Conservation (phyloP, 192 early-diverging fungal genomes). For the Fimicolochytrium jonesii region DNA sequence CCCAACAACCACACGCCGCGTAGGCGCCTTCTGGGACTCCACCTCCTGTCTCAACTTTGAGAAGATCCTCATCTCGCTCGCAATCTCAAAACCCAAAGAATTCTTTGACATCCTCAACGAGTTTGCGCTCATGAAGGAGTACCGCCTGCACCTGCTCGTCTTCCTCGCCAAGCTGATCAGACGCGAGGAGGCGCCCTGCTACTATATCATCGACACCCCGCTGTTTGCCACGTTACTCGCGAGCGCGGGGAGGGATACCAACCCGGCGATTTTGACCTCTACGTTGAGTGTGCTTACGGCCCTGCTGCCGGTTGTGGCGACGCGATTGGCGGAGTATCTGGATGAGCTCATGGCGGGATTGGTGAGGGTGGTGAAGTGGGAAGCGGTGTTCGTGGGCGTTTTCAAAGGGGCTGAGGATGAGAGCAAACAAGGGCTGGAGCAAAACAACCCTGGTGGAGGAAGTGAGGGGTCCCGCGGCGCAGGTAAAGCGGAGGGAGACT, state of each 20-base stretch:
- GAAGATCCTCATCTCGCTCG: conserved; percentile 6
- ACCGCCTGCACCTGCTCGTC: conserved; percentile 9
- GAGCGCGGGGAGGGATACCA: conserved; percentile 16
- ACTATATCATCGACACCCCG: conserved; percentile 7
- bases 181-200: conserved; percentile 16
- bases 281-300: conserved; percentile 1
- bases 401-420: not conserved
- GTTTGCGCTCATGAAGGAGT: not conserved
- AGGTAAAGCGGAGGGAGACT: too few relatives aligned
- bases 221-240: conserved; percentile 19
- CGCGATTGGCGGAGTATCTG: conserved; percentile 1
- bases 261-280: conserved; percentile 11
- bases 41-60: conserved; percentile 10
- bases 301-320: conserved; percentile 5
- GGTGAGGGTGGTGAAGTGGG: conserved; percentile 11
- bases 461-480: too few relatives aligned
- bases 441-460: too few relatives aligned
- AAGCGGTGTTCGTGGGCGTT: not conserved
- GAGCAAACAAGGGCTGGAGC: too few relatives aligned
- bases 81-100: conserved; percentile 6
- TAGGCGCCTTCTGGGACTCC: conserved; percentile 17
- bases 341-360: conserved; percentile 11
- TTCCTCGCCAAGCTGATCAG: conserved; percentile 10
- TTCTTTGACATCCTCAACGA: conserved; percentile 15
- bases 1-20: not conserved